Base-by-base conservation (phyloP, 1,284 basidiomycete genomes). In the Naganishia liquefaciens region DNA sequence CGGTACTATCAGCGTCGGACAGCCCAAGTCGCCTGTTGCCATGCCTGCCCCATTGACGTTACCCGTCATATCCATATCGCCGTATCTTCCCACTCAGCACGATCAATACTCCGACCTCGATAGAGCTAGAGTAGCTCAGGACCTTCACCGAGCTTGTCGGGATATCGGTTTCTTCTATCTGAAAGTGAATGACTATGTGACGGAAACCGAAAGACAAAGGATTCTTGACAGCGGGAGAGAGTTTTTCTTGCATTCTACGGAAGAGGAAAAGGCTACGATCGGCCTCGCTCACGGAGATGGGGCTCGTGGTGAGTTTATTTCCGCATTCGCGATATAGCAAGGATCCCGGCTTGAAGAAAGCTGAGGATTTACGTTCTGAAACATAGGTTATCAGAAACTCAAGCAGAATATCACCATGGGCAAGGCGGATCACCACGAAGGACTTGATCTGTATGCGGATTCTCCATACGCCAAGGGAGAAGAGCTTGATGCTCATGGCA, bases 141-240 rank as follows among this genome's bases (percentile, higher is more conserved):
- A 84, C 0, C 77, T 93, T 11, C 90, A 93, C 73, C 73, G 79
- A 0, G 90, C 90, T 15, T 92, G 89, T 73, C 73, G 87, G 21
- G 81, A 88, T 64, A 89, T 86, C 64, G 91, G 91, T 0, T 93
- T 93, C 82, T 91, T 93, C 79, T 94, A 93, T 75, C 81, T 93
- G 54, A 84, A 88, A 64, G 82, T 91, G 47, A 83, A 84, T 10
- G 77, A 81, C 2, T 88, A 82, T 69, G 76, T 86, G 21, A 79
- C 85, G 44, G 76, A 77, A 0, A 73, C 79, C 0, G 87, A 91
- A 70, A 83, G 87, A n/a, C 84, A 86, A 43, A 84, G 88, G 68
- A 82, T 91, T 5, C 77, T 84, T 0, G 74, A 78, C 7, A 80
- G 90, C 2, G 89, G 85, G 2, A 81, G 83, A 23, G 79, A 84